phyloP scores from a whole-genome alignment of 139 green algal genomes.

The Tetraselmis chui region DNA sequence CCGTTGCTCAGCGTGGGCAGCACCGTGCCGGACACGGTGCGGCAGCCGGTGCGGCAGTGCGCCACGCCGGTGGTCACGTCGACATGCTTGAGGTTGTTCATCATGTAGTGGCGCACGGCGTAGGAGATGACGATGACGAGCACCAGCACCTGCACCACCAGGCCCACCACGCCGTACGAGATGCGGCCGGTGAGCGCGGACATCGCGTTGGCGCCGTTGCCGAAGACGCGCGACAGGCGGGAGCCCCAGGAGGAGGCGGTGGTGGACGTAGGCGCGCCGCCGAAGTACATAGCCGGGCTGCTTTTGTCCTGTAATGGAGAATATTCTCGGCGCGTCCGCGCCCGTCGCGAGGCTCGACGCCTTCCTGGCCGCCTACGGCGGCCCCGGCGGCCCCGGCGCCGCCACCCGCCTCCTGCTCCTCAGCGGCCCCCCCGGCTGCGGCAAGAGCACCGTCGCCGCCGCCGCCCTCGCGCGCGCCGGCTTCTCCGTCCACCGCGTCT shows the following conservation, averaged over 20 bases:
- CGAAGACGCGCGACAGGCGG: too few relatives aligned
- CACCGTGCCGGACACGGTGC: neutral
- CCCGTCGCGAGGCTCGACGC: too few relatives aligned
- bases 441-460: neutral
- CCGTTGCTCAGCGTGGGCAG: neutral
- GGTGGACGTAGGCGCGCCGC: too few relatives aligned
- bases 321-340: too few relatives aligned
- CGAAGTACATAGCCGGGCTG: too few relatives aligned
- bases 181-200: neutral
- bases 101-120: neutral
- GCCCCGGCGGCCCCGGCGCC: too few relatives aligned
- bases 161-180: neutral
- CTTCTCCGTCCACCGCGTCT: neutral
- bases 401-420: neutral
- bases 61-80: neutral
- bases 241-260: too few relatives aligned
- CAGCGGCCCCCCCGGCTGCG: neutral
- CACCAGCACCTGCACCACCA: neutral
- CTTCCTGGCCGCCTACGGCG: too few relatives aligned
- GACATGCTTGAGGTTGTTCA: neutral
- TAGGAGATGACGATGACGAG: neutral
- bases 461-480: neutral
- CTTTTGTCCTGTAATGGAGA: too few relatives aligned
- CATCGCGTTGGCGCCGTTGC: too few relatives aligned
- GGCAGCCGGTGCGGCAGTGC: neutral